phyloP scores from a whole-genome alignment of 192 early-diverging fungal genomes.

The Linnemannia schmuckeri region DNA sequence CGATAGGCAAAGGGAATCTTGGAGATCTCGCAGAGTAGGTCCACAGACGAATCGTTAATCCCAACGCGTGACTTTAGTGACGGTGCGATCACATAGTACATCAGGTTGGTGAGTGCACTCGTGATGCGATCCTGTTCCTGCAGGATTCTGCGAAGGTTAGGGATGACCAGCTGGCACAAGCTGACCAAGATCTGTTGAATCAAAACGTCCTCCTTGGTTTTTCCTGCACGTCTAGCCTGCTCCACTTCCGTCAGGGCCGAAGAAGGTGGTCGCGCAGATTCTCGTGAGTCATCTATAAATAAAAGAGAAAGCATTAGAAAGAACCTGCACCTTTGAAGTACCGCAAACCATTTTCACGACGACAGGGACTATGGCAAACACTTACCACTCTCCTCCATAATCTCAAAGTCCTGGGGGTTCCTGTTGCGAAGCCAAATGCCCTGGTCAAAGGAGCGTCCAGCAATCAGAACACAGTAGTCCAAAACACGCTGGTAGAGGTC shows the following conservation, averaged over 20 bases:
- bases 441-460: constrained; percentile 83
- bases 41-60: constrained; percentile 62
- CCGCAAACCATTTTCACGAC: not conserved
- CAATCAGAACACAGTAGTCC: constrained; percentile 82
- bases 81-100: constrained; percentile 86
- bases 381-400: constrained; percentile 38
- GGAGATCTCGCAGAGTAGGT: constrained; percentile 72
- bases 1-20: constrained; percentile 72
- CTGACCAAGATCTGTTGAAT: constrained; percentile 68
- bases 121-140: constrained; percentile 82
- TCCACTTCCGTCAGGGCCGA: constrained; percentile 59
- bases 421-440: constrained; percentile 71
- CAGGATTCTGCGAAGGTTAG: constrained; percentile 75
- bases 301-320: not conserved
- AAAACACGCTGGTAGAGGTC: constrained; percentile 70
- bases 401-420: constrained; percentile 59
- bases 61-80: constrained; percentile 66
- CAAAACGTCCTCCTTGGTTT: constrained; percentile 73
- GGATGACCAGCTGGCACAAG: constrained; percentile 72
- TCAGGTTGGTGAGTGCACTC: constrained; percentile 73
- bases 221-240: constrained; percentile 55
- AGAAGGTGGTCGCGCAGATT: constrained; percentile 39
- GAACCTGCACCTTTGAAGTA: not conserved
- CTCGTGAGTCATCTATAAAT: constrained; percentile 37
- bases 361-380: not conserved